These are phyloP conservation scores for Rhodotorula mucilaginosa DNA, from an alignment of 1,284 basidiomycete species.

Conservation along the genomic window DNA sequence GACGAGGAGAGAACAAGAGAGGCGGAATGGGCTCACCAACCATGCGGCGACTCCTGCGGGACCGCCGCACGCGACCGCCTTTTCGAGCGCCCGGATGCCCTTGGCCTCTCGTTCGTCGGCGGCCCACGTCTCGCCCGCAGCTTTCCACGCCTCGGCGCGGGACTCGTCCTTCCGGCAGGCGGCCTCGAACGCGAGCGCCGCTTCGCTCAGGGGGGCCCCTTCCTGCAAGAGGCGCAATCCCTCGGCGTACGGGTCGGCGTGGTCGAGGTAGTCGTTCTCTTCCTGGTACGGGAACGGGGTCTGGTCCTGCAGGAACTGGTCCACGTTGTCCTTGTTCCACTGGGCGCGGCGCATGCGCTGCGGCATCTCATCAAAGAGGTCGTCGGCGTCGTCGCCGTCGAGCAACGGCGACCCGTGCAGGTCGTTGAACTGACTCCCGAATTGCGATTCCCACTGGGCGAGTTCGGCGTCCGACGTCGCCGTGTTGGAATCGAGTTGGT, in stretches of 20 bases:
- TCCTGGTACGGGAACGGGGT: conserved; percentile 41
- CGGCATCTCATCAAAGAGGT: conserved; percentile 1
- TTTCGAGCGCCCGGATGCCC: conserved; percentile 60
- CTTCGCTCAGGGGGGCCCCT: conserved; percentile 47
- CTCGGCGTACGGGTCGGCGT: conserved; percentile 54
- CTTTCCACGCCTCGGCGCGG: conserved; percentile 82
- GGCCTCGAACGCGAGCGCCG: conserved; percentile 56
- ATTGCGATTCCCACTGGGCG: conserved; percentile 44
- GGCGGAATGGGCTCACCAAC: conserved; percentile 58
- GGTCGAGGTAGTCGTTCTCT: conserved; percentile 65
- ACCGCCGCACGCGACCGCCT: conserved; percentile 60
- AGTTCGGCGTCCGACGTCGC: conserved; percentile 66
- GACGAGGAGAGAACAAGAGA: no score
- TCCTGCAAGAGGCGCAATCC: conserved; percentile 62
- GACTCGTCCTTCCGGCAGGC: conserved; percentile 52
- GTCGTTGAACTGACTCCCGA: conserved; percentile 42
- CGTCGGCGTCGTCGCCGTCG: conserved; percentile 20
- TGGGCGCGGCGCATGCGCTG: conserved; percentile 15
- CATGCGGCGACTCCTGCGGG: conserved; percentile 66
- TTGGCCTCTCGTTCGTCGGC: conserved; percentile 80
- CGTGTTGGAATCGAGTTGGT: conserved; percentile 53
- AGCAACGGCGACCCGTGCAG: conserved; percentile 27
- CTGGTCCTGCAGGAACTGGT: conserved; percentile 40
- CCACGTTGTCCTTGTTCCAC: conserved; percentile 43
- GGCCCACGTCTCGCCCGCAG: conserved; percentile 87